Percentiles rank a stretch among this genome's conserved stretches.
Evolutionary conservation across 192 early-diverging fungal species (phyloP).

Genomic region (Phycomyces nitens): DNA sequence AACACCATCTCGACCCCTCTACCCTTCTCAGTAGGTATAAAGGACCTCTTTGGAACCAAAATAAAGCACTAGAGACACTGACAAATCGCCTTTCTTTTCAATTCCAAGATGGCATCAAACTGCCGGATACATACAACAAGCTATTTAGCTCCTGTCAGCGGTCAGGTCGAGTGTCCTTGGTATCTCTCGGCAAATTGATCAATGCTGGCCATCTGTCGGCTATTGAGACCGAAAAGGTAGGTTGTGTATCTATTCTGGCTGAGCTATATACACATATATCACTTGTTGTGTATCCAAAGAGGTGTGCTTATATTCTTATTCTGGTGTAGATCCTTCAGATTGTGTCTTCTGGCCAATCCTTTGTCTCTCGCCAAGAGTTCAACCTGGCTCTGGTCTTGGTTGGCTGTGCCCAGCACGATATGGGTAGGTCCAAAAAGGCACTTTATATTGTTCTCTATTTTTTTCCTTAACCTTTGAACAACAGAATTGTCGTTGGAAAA

Average conservation of each 20-base stretch:
- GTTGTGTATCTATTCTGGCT: background rate
- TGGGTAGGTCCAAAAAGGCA: conserved; percentile 34
- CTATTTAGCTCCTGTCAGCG: conserved; percentile 41
- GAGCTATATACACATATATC: background rate
- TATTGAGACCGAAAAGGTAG: conserved; percentile 46
- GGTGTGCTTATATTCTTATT: background rate
- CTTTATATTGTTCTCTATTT: background rate
- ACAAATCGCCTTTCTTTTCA: background rate
- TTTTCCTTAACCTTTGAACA: background rate
- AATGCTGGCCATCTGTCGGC: conserved; percentile 37
- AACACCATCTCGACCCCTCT: background rate
- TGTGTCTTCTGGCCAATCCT: conserved; percentile 44
- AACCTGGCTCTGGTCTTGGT: conserved; percentile 66
- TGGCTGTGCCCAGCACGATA: conserved; percentile 73
- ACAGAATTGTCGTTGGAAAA: conserved; percentile 58
- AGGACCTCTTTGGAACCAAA: background rate
- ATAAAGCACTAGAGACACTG: background rate
- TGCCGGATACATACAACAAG: conserved; percentile 44
- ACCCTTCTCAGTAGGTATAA: background rate
- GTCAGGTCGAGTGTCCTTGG: conserved; percentile 43
- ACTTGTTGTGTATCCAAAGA: background rate
- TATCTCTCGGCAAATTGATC: conserved; percentile 42
- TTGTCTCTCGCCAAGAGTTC: conserved; percentile 62
- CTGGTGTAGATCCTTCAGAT: conserved; percentile 47
- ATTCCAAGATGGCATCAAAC: conserved; percentile 36